phyloP scores from a whole-genome alignment of 805 yeast genomes.

The Maudiozyma saulgeensis region DNA sequence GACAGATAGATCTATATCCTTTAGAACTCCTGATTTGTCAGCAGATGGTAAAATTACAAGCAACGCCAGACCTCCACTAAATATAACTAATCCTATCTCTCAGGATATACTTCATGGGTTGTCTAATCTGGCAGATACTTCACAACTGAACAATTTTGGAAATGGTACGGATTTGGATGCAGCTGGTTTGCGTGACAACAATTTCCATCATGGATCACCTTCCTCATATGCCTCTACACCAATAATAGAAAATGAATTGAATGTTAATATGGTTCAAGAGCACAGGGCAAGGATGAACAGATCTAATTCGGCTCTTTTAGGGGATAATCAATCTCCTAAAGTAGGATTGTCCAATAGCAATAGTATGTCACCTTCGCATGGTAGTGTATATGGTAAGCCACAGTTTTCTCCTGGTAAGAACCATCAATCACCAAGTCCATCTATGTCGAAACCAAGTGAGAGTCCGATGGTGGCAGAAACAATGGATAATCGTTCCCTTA shows the following conservation, averaged over 20 bases:
- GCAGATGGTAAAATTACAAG: background rate
- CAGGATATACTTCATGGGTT: background rate
- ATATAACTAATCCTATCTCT: background rate
- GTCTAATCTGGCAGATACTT: background rate
- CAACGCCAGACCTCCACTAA: background rate
- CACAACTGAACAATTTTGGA: background rate
- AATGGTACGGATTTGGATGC: background rate
- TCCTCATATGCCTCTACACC: background rate
- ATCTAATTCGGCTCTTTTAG: background rate
- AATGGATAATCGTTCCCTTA: background rate
- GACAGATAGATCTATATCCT: background rate
- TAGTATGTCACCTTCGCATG: background rate
- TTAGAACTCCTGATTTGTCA: background rate
- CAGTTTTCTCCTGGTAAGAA: background rate
- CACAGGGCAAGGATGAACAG: background rate
- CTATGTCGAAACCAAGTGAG: background rate
- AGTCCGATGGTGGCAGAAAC: background rate
- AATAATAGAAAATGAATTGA: background rate
- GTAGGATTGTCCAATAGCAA: background rate
- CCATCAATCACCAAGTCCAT: background rate
- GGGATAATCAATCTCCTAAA: background rate
- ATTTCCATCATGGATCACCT: constrained; percentile 1
- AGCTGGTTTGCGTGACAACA: background rate
- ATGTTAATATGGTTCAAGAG: background rate
- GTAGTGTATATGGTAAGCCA: background rate